These are phyloP conservation scores for Entomortierella lignicola DNA, from an alignment of 192 early-diverging fungal genomes.

Conservation along the genomic window DNA sequence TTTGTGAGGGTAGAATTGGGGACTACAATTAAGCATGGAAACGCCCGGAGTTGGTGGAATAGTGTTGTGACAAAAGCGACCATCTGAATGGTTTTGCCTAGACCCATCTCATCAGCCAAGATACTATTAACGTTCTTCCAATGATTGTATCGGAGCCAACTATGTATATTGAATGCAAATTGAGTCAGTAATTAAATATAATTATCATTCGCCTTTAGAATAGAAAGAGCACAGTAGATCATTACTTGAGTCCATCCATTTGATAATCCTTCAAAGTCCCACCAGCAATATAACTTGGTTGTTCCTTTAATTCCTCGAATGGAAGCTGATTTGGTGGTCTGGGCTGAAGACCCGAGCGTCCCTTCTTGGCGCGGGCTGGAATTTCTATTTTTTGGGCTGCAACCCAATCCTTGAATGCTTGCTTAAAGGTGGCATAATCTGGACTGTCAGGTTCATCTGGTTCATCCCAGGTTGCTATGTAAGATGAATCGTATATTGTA, in stretches of 20 bases:
- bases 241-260: conserved; percentile 68
- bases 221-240: conserved; percentile 4
- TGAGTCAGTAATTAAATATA: too few relatives aligned
- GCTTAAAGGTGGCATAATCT: conserved; percentile 47
- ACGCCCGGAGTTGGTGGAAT: conserved; percentile 56
- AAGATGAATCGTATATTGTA: too few relatives aligned
- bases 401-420: conserved; percentile 55
- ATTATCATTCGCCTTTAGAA: too few relatives aligned
- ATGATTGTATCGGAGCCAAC: conserved; percentile 79
- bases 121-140: conserved; percentile 66
- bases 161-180: conserved; percentile 23
- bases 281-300: conserved; percentile 64
- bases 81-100: conserved; percentile 83
- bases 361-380: conserved; percentile 43
- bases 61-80: conserved; percentile 67
- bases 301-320: conserved; percentile 63
- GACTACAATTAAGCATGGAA: conserved; percentile 76
- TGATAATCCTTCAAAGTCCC: conserved; percentile 76
- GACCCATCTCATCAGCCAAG: conserved; percentile 83
- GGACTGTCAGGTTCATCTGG: conserved; percentile 37
- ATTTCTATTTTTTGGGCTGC: conserved; percentile 51
- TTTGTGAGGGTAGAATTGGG: conserved; percentile 73
- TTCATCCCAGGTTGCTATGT: conserved; percentile 56
- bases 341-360: conserved; percentile 32
- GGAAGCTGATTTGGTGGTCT: conserved; percentile 17